These are phyloP conservation scores for Rhodotorula sp. DNA, from an alignment of 1,284 basidiomycete species.

Conservation along the genomic window DNA sequence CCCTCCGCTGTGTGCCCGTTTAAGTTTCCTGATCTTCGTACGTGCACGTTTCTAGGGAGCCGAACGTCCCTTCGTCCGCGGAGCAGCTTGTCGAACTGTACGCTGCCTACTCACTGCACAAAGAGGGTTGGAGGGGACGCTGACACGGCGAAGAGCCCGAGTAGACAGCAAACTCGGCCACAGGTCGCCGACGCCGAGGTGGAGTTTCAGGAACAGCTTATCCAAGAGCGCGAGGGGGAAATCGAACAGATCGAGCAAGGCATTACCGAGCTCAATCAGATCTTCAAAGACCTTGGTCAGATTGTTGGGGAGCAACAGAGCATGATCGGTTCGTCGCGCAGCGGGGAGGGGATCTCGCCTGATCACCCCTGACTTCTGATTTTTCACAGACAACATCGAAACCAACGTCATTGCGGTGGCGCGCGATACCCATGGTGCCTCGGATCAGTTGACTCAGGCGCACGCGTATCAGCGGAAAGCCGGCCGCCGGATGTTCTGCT, in stretches of 20 bases:
- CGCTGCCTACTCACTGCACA: neutral
- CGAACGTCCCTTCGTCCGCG: neutral
- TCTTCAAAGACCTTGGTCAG: slow-evolving; percentile 93
- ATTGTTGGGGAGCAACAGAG: slow-evolving; percentile 91
- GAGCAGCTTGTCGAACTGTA: slow-evolving; percentile 31
- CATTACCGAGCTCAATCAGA: slow-evolving; percentile 94
- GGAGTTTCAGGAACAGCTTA: slow-evolving; percentile 92
- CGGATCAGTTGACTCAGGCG: slow-evolving; percentile 82
- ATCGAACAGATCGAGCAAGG: slow-evolving; percentile 96
- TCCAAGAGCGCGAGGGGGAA: slow-evolving; percentile 90
- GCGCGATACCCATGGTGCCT: slow-evolving; percentile 77
- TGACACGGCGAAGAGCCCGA: no score
- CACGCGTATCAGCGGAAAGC: slow-evolving; percentile 94
- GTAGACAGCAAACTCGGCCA: slow-evolving; percentile 31
- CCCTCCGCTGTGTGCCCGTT: neutral
- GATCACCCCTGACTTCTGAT: neutral
- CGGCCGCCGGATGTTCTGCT: slow-evolving; percentile 80
- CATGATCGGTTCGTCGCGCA: slow-evolving; percentile 72
- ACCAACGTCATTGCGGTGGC: slow-evolving; percentile 86
- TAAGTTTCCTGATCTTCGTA: no score
- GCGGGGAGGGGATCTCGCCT: neutral
- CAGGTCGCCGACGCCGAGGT: slow-evolving; percentile 70
- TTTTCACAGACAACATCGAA: slow-evolving; percentile 87
- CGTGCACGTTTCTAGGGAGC: neutral
- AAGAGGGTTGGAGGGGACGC: no score